Percentiles rank a stretch among this genome's conserved stretches.
Conservation (phyloP, 2,329 filamentous ascomycete species). For the Trichoderma koningiopsis region DNA sequence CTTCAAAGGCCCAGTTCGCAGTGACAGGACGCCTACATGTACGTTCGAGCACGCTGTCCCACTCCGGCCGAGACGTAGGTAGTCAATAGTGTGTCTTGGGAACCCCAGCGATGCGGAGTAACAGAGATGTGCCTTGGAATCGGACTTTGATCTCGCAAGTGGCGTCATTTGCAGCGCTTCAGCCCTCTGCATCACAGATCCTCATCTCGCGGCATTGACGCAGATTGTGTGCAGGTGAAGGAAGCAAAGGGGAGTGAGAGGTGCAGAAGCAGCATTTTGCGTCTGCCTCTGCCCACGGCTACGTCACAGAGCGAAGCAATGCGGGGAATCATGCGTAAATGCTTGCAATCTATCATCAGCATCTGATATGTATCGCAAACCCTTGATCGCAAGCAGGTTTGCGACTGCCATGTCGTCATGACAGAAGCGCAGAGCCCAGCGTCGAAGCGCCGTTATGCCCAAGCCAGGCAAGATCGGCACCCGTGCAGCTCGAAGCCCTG, state of each 20-base stretch:
- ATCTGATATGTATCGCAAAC: neutral
- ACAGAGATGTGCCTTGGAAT: neutral
- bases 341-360: neutral
- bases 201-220: neutral
- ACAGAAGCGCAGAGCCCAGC: neutral
- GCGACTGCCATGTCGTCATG: conserved; percentile 21
- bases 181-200: neutral
- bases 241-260: neutral
- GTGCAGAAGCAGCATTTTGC: neutral
- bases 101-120: conserved; percentile 10
- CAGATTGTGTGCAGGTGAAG: neutral
- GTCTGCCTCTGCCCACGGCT: neutral
- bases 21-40: neutral
- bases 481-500: conserved; percentile 16
- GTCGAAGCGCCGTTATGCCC: neutral
- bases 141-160: neutral
- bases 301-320: conserved; percentile 20
- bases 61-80: neutral
- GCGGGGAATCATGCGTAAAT: conserved; percentile 9
- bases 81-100: neutral
- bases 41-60: neutral
- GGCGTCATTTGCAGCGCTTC: conserved; percentile 6
- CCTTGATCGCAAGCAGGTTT: conserved; percentile 10
- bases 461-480: conserved; percentile 21
- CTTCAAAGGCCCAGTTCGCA: neutral